Evolutionary conservation across 2,329 filamentous ascomycete genomes (phyloP), one percentile per base, ranked within the genome.

Genomic region (Monosporascus cannonballus): DNA sequence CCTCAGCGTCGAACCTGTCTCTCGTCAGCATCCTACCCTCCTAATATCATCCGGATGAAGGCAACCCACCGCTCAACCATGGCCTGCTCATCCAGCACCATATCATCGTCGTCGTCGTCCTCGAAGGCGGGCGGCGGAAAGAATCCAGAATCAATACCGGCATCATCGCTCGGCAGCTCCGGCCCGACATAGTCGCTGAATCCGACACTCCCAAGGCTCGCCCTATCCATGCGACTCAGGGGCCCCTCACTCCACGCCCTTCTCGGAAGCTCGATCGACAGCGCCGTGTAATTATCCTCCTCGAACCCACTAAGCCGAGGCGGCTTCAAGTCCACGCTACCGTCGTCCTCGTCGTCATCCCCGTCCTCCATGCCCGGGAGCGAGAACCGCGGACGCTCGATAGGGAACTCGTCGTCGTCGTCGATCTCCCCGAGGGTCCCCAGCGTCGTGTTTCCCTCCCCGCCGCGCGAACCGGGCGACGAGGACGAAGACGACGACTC

Each of bases 191-290:
- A 76, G 62, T 84, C 81, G 59, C 80, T 85, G 63, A 78, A 72
- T 24, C 76, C 71, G 50, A 75, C 67, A 54, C 76, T 81, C 0
- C 75, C 79, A 56, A 84, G 67, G 60, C 73, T 75, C 25, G 65
- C 67, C 50, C 72, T 67, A 11, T 78, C 80, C 30, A 78, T 61
- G 30, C 79, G 68, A 3, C 71, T 69, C 3, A 67, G 63, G 0
- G 73, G 72, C 47, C 73, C 68, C 53, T 83, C 78, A 50, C 69
- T 77, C 38, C 69, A 62, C 17, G 75, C 76, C 48, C 83, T 71
- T 27, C 83, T 73, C 7, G 81, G 77, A 48, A 84, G 62, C 67
- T 86, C 84, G 27, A 86, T 75, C 2, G 83, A 84, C 54, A 78
- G 76, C 41, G 77, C 66, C 0, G 83, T 86, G 55, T 76, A 75